A percentile compares a stretch with the other conserved stretches of the same genome.
Evolutionary conservation across 2,329 filamentous ascomycete species (phyloP).

Genomic region (Aphanoascus verrucosus): DNA sequence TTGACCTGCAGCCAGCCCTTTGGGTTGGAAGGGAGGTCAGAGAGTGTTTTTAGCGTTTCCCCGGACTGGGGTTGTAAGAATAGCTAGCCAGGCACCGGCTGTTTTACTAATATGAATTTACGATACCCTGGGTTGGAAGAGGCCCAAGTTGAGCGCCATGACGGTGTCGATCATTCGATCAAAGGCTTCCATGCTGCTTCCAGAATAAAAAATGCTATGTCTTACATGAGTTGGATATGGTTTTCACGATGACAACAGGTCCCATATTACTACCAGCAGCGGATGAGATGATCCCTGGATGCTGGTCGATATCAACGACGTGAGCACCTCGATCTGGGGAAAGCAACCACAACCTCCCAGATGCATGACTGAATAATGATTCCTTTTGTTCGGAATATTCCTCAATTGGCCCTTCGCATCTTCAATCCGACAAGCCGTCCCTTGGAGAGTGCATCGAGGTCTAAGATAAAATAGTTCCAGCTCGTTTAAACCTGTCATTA

Average conservation of each 20-base stretch:
- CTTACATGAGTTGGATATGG: neutral
- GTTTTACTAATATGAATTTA: constrained; percentile 1
- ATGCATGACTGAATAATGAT: too few species aligned
- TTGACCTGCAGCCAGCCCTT: neutral
- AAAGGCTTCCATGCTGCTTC: constrained; percentile 7
- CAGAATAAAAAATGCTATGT: neutral
- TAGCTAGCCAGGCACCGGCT: constrained; percentile 1
- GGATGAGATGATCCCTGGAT: too few species aligned
- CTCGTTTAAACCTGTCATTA: constrained; percentile 6
- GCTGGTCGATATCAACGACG: too few species aligned
- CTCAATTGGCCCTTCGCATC: too few species aligned
- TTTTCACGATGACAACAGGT: too few species aligned
- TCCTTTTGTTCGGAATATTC: too few species aligned
- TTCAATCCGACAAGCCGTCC: too few species aligned
- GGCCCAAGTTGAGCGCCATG: neutral
- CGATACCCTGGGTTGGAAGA: neutral
- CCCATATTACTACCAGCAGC: too few species aligned
- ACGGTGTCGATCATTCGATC: constrained; percentile 3
- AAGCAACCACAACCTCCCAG: too few species aligned
- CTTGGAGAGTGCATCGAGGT: too few species aligned
- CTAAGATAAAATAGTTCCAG: neutral
- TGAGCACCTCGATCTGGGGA: too few species aligned
- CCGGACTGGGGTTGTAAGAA: neutral
- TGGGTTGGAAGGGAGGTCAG: neutral
- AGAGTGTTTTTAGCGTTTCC: neutral